Percentiles rank a stretch among this genome's conserved stretches.
Evolutionary conservation across 495 filamentous ascomycete genomes (phyloP).

Genomic region (Apiosordaria backusii): DNA sequence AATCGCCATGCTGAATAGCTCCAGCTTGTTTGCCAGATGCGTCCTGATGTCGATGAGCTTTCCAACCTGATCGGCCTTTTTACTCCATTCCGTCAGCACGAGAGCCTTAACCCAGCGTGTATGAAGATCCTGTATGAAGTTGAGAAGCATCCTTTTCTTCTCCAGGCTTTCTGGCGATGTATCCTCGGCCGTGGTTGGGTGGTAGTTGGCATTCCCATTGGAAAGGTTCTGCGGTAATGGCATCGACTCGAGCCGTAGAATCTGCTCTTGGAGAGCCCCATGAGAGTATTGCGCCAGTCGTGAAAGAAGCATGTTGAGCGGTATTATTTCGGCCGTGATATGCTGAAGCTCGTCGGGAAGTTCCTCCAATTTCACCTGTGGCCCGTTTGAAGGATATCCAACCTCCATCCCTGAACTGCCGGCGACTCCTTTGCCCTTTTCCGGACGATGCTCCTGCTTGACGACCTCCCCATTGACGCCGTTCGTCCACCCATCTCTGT

Average conservation of each 20-base stretch:
- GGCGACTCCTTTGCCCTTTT: conserved; percentile 26
- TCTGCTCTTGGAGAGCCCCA: conserved; percentile 65
- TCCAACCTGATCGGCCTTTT: conserved; percentile 69
- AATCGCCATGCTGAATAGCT: conserved; percentile 53
- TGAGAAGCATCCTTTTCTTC: conserved; percentile 75
- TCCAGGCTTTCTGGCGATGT: conserved; percentile 62
- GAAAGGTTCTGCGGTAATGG: conserved; percentile 41
- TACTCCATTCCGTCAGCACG: conserved; percentile 83
- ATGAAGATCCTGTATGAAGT: conserved; percentile 60
- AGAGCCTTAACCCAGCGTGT: conserved; percentile 80
- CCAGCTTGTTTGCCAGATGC: conserved; percentile 61
- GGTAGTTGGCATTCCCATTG: conserved; percentile 14
- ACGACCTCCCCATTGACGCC: conserved; percentile 36
- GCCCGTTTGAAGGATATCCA: conserved; percentile 15
- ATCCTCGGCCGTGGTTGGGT: conserved; percentile 40
- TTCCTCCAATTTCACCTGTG: conserved; percentile 41
- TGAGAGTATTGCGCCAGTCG: conserved; percentile 80
- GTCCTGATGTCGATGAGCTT: conserved; percentile 78
- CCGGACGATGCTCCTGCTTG: conserved; percentile 17
- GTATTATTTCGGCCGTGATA: conserved; percentile 70
- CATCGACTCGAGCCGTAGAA: conserved; percentile 66
- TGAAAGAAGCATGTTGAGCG: conserved; percentile 64
- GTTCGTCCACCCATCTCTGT: conserved; percentile 42
- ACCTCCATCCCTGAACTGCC: conserved; percentile 22
- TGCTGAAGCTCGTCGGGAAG: conserved; percentile 74